Evolutionary conservation across 352 stramenopile species (phyloP).

Genomic region (Globisporangium solare): DNA sequence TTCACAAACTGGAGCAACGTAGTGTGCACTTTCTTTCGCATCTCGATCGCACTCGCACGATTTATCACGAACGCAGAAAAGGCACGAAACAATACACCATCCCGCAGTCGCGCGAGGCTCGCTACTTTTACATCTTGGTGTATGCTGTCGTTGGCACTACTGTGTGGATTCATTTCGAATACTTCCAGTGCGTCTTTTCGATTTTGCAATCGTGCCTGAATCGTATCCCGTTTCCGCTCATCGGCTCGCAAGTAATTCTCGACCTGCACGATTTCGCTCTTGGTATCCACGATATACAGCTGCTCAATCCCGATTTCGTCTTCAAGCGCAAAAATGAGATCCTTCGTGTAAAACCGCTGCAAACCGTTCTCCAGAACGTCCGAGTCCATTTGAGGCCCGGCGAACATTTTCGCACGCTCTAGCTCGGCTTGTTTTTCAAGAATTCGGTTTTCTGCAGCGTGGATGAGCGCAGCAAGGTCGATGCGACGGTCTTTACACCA

Average conservation of each 20-base stretch:
- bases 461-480: conserved; percentile 69
- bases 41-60: conserved; percentile 22
- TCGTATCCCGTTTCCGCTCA: conserved; percentile 25
- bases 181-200: conserved; percentile 32
- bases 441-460: conserved; percentile 55
- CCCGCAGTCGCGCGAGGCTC: conserved; percentile 32
- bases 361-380: conserved; percentile 67
- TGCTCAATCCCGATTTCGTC: conserved; percentile 84
- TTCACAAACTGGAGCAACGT: conserved; percentile 25
- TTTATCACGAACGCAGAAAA: conserved; percentile 54
- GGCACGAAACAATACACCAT: conserved; percentile 35
- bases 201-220: conserved; percentile 32
- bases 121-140: conserved; percentile 6
- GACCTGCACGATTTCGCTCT: conserved; percentile 60
- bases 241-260: conserved; percentile 74
- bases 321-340: conserved; percentile 63
- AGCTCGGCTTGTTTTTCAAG: conserved; percentile 78
- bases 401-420: conserved; percentile 63
- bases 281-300: conserved; percentile 80
- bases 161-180: conserved; percentile 42
- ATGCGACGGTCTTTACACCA: conserved; percentile 69
- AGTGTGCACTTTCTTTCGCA: conserved; percentile 33
- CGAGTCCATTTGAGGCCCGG: conserved; percentile 72
- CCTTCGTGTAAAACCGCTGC: conserved; percentile 75
- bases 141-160: conserved; percentile 11